Evolutionary conservation across 2,329 filamentous ascomycete genomes (phyloP).

Genomic region (Sarocladiaceae sp.): DNA sequence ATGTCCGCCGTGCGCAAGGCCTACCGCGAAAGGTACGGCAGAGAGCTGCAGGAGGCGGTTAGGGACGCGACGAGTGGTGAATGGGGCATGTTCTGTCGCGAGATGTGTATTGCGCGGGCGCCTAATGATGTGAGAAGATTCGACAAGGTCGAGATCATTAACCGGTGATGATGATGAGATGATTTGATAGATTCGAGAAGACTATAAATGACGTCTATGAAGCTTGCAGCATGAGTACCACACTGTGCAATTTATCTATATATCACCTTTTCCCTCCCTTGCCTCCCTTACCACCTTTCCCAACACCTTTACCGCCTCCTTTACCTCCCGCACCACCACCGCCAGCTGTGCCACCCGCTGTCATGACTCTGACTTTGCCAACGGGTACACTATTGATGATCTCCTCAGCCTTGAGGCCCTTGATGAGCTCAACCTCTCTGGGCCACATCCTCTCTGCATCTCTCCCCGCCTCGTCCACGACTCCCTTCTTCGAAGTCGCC

Average conservation of each 20-base stretch:
- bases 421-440: slow-evolving; percentile 79
- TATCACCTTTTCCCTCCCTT: slow-evolving; percentile 39
- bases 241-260: neutral
- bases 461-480: slow-evolving; percentile 54
- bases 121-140: slow-evolving; percentile 54
- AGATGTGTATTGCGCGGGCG: slow-evolving; percentile 60
- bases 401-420: slow-evolving; percentile 76
- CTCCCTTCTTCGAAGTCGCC: slow-evolving; percentile 54
- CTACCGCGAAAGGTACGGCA: slow-evolving; percentile 73
- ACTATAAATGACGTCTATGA: neutral
- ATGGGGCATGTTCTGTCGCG: slow-evolving; percentile 72
- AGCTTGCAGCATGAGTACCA: neutral
- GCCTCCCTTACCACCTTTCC: slow-evolving; percentile 31
- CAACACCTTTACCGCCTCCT: slow-evolving; percentile 25
- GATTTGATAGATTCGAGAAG: neutral
- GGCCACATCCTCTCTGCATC: slow-evolving; percentile 79
- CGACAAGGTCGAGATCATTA: slow-evolving; percentile 29
- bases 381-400: slow-evolving; percentile 78
- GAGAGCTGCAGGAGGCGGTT: slow-evolving; percentile 72
- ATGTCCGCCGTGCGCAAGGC: slow-evolving; percentile 74
- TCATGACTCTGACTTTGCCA: slow-evolving; percentile 74
- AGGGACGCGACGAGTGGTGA: slow-evolving; percentile 71
- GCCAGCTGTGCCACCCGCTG: slow-evolving; percentile 51
- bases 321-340: slow-evolving; percentile 36
- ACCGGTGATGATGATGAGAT: neutral